Conservation (phyloP, 768 basidiomycete species). For the Lentinula sp. region DNA sequence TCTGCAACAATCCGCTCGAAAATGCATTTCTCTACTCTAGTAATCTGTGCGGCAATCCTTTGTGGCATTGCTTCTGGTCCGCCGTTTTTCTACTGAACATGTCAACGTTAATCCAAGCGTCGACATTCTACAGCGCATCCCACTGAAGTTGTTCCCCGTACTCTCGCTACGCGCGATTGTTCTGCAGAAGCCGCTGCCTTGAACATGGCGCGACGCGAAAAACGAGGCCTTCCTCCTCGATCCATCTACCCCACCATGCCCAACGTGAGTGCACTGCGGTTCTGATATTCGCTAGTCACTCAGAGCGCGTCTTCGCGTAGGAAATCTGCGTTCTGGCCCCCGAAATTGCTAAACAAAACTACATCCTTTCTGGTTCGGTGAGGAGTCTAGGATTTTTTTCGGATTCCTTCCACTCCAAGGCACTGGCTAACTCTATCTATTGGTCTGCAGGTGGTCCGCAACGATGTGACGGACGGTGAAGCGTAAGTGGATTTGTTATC, state of each 20-base stretch:
- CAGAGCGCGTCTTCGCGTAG: background rate
- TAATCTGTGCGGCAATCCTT: background rate
- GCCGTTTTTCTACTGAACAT: background rate
- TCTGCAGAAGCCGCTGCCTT: background rate
- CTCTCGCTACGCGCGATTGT: background rate
- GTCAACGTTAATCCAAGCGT: background rate
- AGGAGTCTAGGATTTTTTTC: background rate
- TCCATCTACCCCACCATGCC: slow-evolving; percentile 5
- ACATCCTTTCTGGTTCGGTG: background rate
- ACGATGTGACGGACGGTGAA: slow-evolving; percentile 22
- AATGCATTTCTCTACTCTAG: slow-evolving; percentile 1
- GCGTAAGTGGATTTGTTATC: slow-evolving; percentile 12
- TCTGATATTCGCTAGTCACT: no score
- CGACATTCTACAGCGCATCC: background rate
- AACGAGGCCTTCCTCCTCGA: background rate
- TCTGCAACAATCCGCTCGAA: background rate
- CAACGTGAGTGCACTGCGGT: background rate
- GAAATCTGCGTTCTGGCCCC: slow-evolving; percentile 2
- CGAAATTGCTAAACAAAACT: background rate
- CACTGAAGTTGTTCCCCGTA: background rate
- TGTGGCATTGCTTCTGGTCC: slow-evolving; percentile 3
- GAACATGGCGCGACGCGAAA: slow-evolving; percentile 1
- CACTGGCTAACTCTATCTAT: background rate
- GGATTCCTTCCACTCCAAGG: no score
- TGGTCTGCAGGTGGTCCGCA: slow-evolving; percentile 9